Conservation (phyloP, 306 rosid genomes). For the Cajanus cajan region DNA sequence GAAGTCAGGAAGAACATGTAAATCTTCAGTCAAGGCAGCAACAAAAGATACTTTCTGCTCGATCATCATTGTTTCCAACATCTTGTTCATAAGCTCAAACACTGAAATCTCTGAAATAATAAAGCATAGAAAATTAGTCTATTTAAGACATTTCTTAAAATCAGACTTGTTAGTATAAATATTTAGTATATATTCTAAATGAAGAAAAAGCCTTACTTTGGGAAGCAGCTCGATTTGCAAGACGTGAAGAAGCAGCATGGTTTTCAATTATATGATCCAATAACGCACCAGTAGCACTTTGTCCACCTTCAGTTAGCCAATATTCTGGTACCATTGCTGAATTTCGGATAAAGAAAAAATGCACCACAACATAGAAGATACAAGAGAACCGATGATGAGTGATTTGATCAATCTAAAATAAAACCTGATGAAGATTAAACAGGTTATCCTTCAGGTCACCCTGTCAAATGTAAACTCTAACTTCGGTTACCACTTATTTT, state of each 20-base stretch:
- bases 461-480: constrained; percentile 19
- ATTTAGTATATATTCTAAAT: constrained; percentile 18
- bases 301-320: constrained; percentile 99
- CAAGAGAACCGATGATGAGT: constrained; percentile 26
- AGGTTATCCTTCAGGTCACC: constrained; percentile 11
- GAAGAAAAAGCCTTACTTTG: constrained; percentile 47
- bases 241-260: constrained; percentile 69
- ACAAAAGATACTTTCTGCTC: constrained; percentile 66
- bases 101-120: constrained; percentile 61
- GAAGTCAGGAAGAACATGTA: constrained; percentile 89
- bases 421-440: constrained; percentile 10
- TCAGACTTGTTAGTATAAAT: not conserved
- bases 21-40: constrained; percentile 82
- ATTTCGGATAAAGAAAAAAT: constrained; percentile 27
- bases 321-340: constrained; percentile 95
- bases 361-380: constrained; percentile 18
- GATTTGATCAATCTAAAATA: not conserved
- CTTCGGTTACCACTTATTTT: constrained; percentile 1
- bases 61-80: constrained; percentile 57
- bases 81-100: constrained; percentile 81
- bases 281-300: constrained; percentile 99
- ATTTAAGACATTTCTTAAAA: not conserved
- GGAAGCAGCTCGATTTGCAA: constrained; percentile 88
- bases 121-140: constrained; percentile 17
- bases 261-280: constrained; percentile 88